phyloP scores from a whole-genome alignment of 495 filamentous ascomycete species.

The Peziza echinospora region DNA sequence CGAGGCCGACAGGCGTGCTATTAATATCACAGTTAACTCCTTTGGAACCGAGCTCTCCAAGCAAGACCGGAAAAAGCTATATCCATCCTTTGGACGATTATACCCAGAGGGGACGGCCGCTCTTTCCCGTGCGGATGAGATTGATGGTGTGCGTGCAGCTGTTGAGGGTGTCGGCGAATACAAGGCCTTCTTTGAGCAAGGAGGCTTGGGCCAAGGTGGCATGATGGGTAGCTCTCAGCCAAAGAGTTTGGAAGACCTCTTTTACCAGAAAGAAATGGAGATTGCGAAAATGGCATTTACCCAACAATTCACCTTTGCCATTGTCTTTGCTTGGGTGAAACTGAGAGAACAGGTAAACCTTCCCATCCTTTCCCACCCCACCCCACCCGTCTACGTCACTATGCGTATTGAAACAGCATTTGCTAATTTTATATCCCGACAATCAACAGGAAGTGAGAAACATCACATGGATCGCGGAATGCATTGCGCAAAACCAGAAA shows the following conservation, averaged over 20 bases:
- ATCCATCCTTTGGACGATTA: conserved; percentile 71
- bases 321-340: conserved; percentile 97
- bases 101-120: conserved; percentile 89
- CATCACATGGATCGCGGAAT: conserved; percentile 98
- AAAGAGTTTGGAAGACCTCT: conserved; percentile 87
- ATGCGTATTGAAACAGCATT: background rate
- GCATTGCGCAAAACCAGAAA: conserved; percentile 99
- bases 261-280: conserved; percentile 99
- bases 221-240: conserved; percentile 47
- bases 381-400: background rate
- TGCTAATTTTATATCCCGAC: conserved; percentile 11
- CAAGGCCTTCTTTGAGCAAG: conserved; percentile 82
- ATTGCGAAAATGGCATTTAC: conserved; percentile 88
- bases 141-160: conserved; percentile 77
- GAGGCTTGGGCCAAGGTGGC: conserved; percentile 56
- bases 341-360: conserved; percentile 89
- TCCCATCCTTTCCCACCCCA: conserved; percentile 16
- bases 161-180: conserved; percentile 84
- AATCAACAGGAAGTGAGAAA: conserved; percentile 81
- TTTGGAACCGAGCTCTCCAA: conserved; percentile 95
- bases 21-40: conserved; percentile 98
- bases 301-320: conserved; percentile 80
- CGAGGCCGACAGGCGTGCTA: conserved; percentile 84
- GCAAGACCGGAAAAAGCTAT: conserved; percentile 83
- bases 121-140: conserved; percentile 85